Base-by-base conservation (phyloP, 768 basidiomycete genomes). In the Leucocoprinus leucothites region DNA sequence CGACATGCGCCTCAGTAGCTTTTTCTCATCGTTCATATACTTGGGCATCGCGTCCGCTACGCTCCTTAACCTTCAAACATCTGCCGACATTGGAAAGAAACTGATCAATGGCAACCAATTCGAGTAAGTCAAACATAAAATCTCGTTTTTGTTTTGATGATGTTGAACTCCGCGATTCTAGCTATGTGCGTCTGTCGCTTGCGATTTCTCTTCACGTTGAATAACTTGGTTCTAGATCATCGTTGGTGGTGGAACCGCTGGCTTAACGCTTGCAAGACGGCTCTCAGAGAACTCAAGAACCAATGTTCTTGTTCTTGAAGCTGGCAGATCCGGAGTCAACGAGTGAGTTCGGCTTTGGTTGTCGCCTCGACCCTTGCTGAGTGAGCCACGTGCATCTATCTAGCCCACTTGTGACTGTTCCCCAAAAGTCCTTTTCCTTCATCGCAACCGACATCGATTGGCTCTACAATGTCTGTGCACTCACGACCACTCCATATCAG, bases 361-460 rank as follows among this genome's bases (percentile, higher is more conserved):
- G 18, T 5, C 43, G 13, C 19, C 43, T 45, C 21, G 49, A 31
- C 40, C 31, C 40, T 42, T 28, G 9, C 49, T 13, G 40, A 19
- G 4, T 43, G 57, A 81, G 81, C 80, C 61, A 35, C 82, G 81
- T 35, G 72, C 67, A 9, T 69, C 71, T 51, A 76, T 82, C 3
- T 83, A 84, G 62, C 82, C 76, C 64, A 60, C 72, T 51, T n/a
- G 61, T 55, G 36, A 40, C 45, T 46, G 53, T 53, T 40, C 56
- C 48, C 35, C 41, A 61, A 21, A 26, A 54, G 50, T 57, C 35
- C 14, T 53, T 40, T 47, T 79, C 80, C n/a, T 70, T 85, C 14
- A 65, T 79, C 28, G 70, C 71, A 45, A 68, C 76, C 0, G 60
- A 71, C 13, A 79, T 82, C 66, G 82, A 86, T 66, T 87, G 82